These are phyloP conservation scores for Rutidosis leptorrhynchoides DNA, from an alignment of 129 eudicot genomes.

Conservation along the genomic window DNA sequence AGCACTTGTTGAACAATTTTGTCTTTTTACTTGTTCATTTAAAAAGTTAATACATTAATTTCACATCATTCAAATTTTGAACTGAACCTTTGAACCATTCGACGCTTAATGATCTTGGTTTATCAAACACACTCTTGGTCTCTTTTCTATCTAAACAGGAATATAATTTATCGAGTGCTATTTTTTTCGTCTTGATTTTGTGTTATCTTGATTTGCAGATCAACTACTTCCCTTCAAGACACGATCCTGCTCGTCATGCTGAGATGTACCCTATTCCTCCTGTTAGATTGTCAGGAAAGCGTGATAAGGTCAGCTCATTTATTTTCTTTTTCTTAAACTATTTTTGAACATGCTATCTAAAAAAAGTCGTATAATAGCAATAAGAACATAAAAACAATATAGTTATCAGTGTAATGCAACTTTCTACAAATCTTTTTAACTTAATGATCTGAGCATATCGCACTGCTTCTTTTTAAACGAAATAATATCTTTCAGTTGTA, in stretches of 20 bases:
- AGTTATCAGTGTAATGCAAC: not conserved
- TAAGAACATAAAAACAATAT: not conserved
- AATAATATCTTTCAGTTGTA: not conserved
- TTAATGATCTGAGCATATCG: not conserved
- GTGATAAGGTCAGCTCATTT: constrained; percentile 48
- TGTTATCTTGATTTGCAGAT: constrained; percentile 33
- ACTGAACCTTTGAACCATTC: too few species aligned
- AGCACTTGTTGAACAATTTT: too few species aligned
- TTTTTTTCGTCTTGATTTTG: not conserved
- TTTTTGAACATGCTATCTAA: not conserved
- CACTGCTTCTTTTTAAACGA: not conserved
- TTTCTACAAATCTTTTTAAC: not conserved
- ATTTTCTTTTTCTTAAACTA: not conserved
- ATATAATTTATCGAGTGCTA: not conserved
- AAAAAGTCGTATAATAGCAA: not conserved
- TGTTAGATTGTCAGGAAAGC: constrained; percentile 46
- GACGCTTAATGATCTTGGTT: too few species aligned
- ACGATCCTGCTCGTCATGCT: constrained; percentile 68
- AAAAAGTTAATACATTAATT: too few species aligned
- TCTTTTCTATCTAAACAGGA: not conserved
- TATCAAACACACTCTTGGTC: too few species aligned
- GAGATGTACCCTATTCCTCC: constrained; percentile 68
- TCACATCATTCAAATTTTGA: too few species aligned
- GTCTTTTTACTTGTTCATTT: too few species aligned
- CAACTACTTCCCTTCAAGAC: constrained; percentile 71